These are phyloP conservation scores for Ophiostoma perfectum DNA, from an alignment of 2,329 filamentous ascomycete genomes.

Conservation along the genomic window DNA sequence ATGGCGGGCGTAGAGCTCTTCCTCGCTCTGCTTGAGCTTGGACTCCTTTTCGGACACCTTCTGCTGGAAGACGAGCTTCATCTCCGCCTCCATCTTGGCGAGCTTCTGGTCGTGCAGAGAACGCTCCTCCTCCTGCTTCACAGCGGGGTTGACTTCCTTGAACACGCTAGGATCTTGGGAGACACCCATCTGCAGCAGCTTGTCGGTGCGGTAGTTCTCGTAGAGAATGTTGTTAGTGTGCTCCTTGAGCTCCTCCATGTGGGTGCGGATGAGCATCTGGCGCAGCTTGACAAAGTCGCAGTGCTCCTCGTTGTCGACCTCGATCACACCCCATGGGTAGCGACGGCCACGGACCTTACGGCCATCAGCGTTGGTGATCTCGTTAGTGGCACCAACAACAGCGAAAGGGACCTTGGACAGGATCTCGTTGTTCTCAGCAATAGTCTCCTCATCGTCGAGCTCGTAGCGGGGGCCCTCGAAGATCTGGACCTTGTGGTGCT, in stretches of 20 bases:
- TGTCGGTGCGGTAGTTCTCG: constrained; percentile 99
- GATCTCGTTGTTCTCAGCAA: constrained; percentile 99
- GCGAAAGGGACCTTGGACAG: constrained; percentile 99
- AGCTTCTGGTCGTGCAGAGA: constrained; percentile 98
- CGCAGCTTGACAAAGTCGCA: constrained; percentile 99
- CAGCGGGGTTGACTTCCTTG: constrained; percentile 99
- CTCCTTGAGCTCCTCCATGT: constrained; percentile 99
- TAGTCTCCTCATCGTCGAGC: constrained; percentile 98
- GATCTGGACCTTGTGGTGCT: constrained; percentile 96
- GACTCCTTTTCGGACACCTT: constrained; percentile 99
- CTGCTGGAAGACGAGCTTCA: constrained; percentile 99
- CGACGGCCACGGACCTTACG: constrained; percentile 92
- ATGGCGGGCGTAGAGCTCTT: constrained; percentile 95
- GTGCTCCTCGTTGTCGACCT: constrained; percentile 99
- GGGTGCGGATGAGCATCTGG: constrained; percentile 99
- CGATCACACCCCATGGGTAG: constrained; percentile 97
- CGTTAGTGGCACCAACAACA: constrained; percentile 92
- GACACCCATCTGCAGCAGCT: constrained; percentile 97
- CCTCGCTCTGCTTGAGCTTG: constrained; percentile 98
- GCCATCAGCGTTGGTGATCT: constrained; percentile 85
- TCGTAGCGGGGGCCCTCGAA: constrained; percentile 98
- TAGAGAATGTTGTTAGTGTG: constrained; percentile 95
- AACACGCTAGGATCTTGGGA: constrained; percentile 98
- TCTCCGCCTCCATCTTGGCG: constrained; percentile 99
- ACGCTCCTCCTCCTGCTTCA: constrained; percentile 99